Base-by-base conservation (phyloP, 345 rosid species). In the Iberis pinnata region DNA sequence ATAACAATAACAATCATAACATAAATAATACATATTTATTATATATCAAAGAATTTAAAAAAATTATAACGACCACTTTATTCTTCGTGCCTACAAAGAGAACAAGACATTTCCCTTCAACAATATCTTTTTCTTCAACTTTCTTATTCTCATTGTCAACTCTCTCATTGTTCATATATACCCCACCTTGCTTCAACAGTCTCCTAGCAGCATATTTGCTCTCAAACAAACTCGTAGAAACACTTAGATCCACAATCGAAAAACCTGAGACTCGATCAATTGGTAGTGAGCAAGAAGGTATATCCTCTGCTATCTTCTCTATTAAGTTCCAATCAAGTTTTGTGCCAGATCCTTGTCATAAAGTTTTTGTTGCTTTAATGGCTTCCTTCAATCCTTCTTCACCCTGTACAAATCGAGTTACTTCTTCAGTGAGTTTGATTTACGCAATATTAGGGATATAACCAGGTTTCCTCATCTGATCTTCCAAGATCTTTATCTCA, bases 71-170 rank as follows among this genome's bases (percentile, higher is more conserved):
- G 58, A 87, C 68, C 10, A 92, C 86, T 73, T 92, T 87, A 65
- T 92, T 92, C 81, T 92, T 88, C 80, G 84, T 87, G 70, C 98
- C 98, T 0, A 93, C 82, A 13, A 95, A 92, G 61, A 92, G 61
- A 52, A 92, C 88, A 35, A 92, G 88, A 65, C 89, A 83, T 72
- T 83, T 83, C 9, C 88, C 95, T 55, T 84, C 93, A 67, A 87
- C 86, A 47, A 90, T 74, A 75, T 90, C 96, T 37, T 65, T 73
- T 38, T 73, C 72, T 67, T 73, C 89, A 56, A 92, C 72, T 70
- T 67, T 82, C 80, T 74, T 81, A 68, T 48, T 72, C 58, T 90
- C 95, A 46, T 61, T 67, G 60, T 81, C 88, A 17, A 84, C 88
- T 75, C 95, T 87, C 63, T 65, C 56, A 68, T 92, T 92, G 73